Evolutionary conservation across 495 filamentous ascomycete species (phyloP).

Genomic region (Penicillium verhagenii): DNA sequence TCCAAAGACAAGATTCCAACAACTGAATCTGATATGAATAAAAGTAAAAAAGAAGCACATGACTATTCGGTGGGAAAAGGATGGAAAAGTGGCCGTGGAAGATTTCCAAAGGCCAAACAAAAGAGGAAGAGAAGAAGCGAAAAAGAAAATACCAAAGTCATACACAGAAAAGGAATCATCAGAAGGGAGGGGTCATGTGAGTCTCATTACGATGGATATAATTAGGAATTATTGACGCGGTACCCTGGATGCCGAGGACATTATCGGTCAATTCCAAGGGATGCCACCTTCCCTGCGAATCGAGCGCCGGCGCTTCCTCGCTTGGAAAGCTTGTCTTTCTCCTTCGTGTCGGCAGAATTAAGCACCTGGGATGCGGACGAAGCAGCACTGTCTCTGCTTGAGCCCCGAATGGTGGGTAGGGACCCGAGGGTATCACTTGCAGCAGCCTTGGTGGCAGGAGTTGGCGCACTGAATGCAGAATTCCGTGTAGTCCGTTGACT

Average conservation of each 20-base stretch:
- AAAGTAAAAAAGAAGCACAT: not conserved
- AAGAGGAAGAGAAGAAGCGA: not conserved
- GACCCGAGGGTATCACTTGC: constrained; percentile 43
- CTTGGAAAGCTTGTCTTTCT: constrained; percentile 53
- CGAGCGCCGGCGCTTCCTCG: constrained; percentile 49
- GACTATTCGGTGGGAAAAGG: not conserved
- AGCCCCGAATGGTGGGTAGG: constrained; percentile 44
- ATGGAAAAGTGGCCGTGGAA: not conserved
- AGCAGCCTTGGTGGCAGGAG: constrained; percentile 20
- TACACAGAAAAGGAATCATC: constrained; percentile 19
- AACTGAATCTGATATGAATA: not conserved
- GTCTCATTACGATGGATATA: constrained; percentile 27
- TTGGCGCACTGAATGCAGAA: constrained; percentile 25
- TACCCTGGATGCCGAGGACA: not conserved
- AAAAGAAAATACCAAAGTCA: constrained; percentile 12
- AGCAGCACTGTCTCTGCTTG: constrained; percentile 23
- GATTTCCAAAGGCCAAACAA: not conserved
- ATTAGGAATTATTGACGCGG: constrained; percentile 18
- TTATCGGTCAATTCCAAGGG: constrained; percentile 45
- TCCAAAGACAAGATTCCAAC: no score
- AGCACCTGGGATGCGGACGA: constrained; percentile 27
- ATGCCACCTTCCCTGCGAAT: constrained; percentile 50
- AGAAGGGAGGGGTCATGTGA: constrained; percentile 19
- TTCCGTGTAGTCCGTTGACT: constrained; percentile 67
- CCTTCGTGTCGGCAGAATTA: constrained; percentile 36